Evolutionary conservation across 176 grass and related monocot genomes (phyloP), one percentile per base, ranked within the genome.

Genomic region (Eragrostis curvula): DNA sequence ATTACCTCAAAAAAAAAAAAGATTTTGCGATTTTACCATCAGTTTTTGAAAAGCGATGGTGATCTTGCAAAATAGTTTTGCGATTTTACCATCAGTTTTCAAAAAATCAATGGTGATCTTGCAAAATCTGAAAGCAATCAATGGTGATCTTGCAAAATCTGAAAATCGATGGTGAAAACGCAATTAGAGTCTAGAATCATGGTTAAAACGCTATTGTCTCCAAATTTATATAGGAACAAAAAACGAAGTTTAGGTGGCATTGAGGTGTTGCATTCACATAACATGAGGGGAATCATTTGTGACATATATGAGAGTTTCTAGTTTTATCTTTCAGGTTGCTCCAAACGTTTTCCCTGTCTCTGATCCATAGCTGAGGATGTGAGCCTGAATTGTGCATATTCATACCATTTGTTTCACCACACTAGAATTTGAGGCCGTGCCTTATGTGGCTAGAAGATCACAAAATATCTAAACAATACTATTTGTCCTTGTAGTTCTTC

Each of bases 261-360:
- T 27, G 59, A 65, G 44, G 42, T n/a, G 45, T 21, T 39, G 13
- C 15, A 13, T 15, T 1, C 61, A 5, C 61, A 32, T 5, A 30
- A 28, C 25, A 63, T 68, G 15, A 32, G 9, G 30, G 25, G 12
- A 48, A 68, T 68, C 12, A 21, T 79, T 27, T 72, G 7, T 66
- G 21, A 10, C 9, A 79, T 73, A 60, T 74, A 15, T 53, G 61
- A 6, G 46, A 40, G 36, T 17, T 71, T 78, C 11, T 79, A 29
- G 66, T 42, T 52, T 9, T 28, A 53, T 64, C 63, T 69, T 75
- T 62, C 20, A 55, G 80, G 23, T 76, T 84, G 3, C 32, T 58
- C 12, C 20, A 75, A 2, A 0, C 9, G 13, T 63, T 36, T 89
- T 67, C 50, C 80, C 6, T 70, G 0, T 52, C 24, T 60, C 63